Evolutionary conservation across 2,329 filamentous ascomycete species (phyloP).

Genomic region (Aotearoamyces nothofagi): DNA sequence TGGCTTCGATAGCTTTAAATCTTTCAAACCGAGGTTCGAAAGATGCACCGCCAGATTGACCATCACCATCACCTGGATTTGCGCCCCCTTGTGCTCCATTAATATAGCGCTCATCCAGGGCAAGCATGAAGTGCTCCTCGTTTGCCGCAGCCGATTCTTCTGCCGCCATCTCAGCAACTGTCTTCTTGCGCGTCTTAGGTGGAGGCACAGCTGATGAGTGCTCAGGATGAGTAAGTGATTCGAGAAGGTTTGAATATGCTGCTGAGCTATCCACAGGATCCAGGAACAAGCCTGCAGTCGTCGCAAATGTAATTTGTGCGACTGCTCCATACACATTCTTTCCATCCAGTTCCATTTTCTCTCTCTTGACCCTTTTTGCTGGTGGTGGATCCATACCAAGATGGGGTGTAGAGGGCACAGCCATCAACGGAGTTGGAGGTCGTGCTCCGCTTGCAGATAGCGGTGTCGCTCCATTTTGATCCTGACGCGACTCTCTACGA

Average conservation of each 20-base stretch:
- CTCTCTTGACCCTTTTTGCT: conserved; percentile 52
- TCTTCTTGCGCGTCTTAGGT: conserved; percentile 83
- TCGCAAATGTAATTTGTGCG: conserved; percentile 57
- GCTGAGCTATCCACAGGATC: conserved; percentile 56
- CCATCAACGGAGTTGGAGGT: conserved; percentile 50
- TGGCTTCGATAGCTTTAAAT: conserved; percentile 82
- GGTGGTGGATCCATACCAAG: conserved; percentile 39
- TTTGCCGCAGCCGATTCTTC: conserved; percentile 86
- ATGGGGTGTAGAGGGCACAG: conserved; percentile 44
- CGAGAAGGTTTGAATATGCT: conserved; percentile 57
- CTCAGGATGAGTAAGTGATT: conserved; percentile 58
- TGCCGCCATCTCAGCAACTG: conserved; percentile 84
- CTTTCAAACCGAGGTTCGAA: conserved; percentile 81
- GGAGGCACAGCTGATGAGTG: conserved; percentile 64
- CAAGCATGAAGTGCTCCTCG: conserved; percentile 83
- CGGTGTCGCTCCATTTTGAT: conserved; percentile 24
- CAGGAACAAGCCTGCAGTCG: conserved; percentile 60
- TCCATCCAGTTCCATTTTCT: conserved; percentile 62
- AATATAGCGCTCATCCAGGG: conserved; percentile 70
- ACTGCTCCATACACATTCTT: conserved; percentile 62
- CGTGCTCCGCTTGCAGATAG: conserved; percentile 32
- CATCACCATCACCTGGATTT: conserved; percentile 53
- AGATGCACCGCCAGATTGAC: conserved; percentile 51
- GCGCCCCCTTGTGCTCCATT: conserved; percentile 40
- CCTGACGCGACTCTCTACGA: conserved; percentile 27